These are phyloP conservation scores for Polygonum maritimum DNA, from an alignment of 148 eudicot genomes.

Conservation along the genomic window DNA sequence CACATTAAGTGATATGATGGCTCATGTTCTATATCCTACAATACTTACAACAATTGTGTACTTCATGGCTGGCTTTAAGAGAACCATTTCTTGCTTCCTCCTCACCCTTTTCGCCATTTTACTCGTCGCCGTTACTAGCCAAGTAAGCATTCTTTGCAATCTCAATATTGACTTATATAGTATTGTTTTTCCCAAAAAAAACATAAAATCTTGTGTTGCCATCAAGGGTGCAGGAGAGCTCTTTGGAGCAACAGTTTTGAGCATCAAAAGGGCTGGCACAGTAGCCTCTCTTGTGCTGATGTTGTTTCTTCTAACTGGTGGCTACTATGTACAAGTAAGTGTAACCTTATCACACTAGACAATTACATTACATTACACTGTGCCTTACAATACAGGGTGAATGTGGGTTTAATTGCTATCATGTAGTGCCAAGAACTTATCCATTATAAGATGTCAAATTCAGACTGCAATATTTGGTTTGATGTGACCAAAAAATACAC, in stretches of 20 bases:
- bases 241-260: conserved; percentile 85
- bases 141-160: conserved; percentile 36
- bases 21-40: conserved; percentile 74
- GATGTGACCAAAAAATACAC: no score
- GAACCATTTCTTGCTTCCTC: conserved; percentile 58
- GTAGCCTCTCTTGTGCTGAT: conserved; percentile 74
- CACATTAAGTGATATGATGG: conserved; percentile 91
- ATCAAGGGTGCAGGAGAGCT: conserved; percentile 92
- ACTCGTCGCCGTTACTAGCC: conserved; percentile 69
- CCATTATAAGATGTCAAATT: no score
- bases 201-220: neutral
- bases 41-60: conserved; percentile 72
- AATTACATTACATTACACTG: neutral
- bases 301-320: conserved; percentile 98
- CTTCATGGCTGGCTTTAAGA: conserved; percentile 93
- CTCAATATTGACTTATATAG: neutral
- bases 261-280: conserved; percentile 86
- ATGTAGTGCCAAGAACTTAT: no score
- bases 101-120: conserved; percentile 52
- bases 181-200: neutral
- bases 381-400: neutral
- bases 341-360: no score
- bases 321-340: conserved; percentile 89
- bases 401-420: neutral
- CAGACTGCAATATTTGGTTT: no score